These are phyloP conservation scores for Barnettozyma populi DNA, from an alignment of 805 yeast genomes.

Conservation along the genomic window DNA sequence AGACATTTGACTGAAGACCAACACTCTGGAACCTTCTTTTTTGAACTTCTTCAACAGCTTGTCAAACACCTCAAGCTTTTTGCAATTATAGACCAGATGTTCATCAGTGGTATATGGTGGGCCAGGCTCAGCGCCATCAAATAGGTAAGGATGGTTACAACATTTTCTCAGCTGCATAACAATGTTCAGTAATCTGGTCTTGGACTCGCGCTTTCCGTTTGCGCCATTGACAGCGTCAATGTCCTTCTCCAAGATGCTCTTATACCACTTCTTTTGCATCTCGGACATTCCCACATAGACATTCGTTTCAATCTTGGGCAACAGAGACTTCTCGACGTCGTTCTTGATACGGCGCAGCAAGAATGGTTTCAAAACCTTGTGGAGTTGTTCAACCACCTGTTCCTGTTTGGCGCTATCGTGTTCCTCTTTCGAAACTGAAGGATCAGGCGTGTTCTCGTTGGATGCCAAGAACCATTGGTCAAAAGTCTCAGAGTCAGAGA, in stretches of 20 bases:
- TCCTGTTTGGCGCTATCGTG: slow-evolving; percentile 35
- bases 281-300: slow-evolving; percentile 69
- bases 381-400: slow-evolving; percentile 59
- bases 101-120: slow-evolving; percentile 86
- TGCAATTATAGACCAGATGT: slow-evolving; percentile 68
- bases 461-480: slow-evolving; percentile 62
- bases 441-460: slow-evolving; percentile 25
- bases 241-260: slow-evolving; percentile 70
- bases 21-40: slow-evolving; percentile 68
- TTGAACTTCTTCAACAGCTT: slow-evolving; percentile 54
- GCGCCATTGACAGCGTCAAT: slow-evolving; percentile 84
- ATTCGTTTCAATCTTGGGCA: slow-evolving; percentile 72
- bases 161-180: slow-evolving; percentile 84
- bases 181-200: slow-evolving; percentile 69
- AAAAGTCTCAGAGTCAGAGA: slow-evolving; percentile 65
- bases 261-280: slow-evolving; percentile 80
- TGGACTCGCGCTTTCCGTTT: slow-evolving; percentile 66
- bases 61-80: slow-evolving; percentile 68
- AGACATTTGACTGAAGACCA: slow-evolving; percentile 81
- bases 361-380: slow-evolving; percentile 72
- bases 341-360: slow-evolving; percentile 69
- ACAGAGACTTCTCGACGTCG: slow-evolving; percentile 73
- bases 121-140: slow-evolving; percentile 88
- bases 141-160: slow-evolving; percentile 79
- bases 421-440: slow-evolving; percentile 33